Evolutionary conservation across 345 rosid species (phyloP).

Genomic region (Leavenworthia alabamica): DNA sequence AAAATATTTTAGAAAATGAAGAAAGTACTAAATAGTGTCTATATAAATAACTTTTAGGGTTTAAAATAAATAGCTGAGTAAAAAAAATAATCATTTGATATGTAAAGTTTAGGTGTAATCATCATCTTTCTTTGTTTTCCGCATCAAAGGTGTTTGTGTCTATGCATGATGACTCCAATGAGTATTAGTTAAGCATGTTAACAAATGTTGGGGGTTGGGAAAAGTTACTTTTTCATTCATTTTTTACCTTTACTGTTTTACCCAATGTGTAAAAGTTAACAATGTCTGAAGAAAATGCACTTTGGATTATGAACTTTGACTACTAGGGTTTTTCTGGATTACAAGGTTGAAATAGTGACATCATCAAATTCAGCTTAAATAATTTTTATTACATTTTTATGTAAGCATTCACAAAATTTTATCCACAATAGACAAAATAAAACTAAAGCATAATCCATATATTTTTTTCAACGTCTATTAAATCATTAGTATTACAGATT

Average conservation of each 20-base stretch:
- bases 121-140: slow-evolving; percentile 12
- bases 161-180: neutral
- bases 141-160: neutral
- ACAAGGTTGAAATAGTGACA: neutral
- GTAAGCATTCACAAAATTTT: neutral
- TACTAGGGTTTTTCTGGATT: neutral
- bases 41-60: neutral
- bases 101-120: slow-evolving; percentile 8
- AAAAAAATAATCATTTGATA: slow-evolving; percentile 2
- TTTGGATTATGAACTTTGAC: neutral
- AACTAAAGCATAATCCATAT: neutral
- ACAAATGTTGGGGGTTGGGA: neutral
- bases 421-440: neutral
- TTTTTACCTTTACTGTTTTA: too few relatives aligned
- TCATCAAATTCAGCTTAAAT: neutral
- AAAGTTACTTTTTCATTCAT: too few relatives aligned
- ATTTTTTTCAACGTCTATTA: too few relatives aligned
- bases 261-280: neutral
- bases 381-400: neutral
- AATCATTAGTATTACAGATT: too few relatives aligned
- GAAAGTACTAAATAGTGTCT: neutral
- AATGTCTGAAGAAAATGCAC: neutral
- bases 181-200: slow-evolving; percentile 8
- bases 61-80: neutral
- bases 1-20: too few relatives aligned